Evolutionary conservation across 179 eudicot genomes (phyloP).

Genomic region (Spinacia oleracea): DNA sequence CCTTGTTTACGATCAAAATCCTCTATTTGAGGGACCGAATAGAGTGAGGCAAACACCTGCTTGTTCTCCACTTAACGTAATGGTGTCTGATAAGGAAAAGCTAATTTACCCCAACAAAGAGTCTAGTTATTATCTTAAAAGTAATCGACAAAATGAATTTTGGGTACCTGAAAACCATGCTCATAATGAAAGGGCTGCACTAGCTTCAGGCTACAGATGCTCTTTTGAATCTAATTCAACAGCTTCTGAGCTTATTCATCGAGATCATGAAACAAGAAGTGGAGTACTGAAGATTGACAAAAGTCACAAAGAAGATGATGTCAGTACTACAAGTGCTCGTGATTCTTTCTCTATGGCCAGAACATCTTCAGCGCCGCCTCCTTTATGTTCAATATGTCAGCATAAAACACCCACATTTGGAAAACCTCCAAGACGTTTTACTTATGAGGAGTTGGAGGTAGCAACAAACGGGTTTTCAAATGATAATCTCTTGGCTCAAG

Average conservation of each 20-base stretch:
- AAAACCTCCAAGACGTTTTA: constrained; percentile 67
- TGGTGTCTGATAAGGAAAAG: constrained; percentile 33
- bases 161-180: constrained; percentile 45
- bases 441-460: constrained; percentile 58
- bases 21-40: constrained; percentile 62
- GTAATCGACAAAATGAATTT: constrained; percentile 28
- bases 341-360: constrained; percentile 65
- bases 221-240: constrained; percentile 23
- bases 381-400: constrained; percentile 76
- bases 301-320: constrained; percentile 26
- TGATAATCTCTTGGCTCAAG: constrained; percentile 67
- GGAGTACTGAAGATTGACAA: constrained; percentile 25
- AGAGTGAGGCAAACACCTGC: constrained; percentile 42
- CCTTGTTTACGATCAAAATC: constrained; percentile 69
- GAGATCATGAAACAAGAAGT: constrained; percentile 26
- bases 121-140: constrained; percentile 19
- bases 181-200: constrained; percentile 30
- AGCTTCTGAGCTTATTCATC: constrained; percentile 29
- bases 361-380: constrained; percentile 78
- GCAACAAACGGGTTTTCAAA: constrained; percentile 76
- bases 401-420: constrained; percentile 79
- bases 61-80: constrained; percentile 26
- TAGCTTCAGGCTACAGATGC: constrained; percentile 28
- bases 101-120: constrained; percentile 31
- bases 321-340: constrained; percentile 44